A percentile compares a stretch with the other conserved stretches of the same genome.
phyloP scores from a whole-genome alignment of 371 early-diverging fungal species.

The Thermomucor indicae-seudaticae region DNA sequence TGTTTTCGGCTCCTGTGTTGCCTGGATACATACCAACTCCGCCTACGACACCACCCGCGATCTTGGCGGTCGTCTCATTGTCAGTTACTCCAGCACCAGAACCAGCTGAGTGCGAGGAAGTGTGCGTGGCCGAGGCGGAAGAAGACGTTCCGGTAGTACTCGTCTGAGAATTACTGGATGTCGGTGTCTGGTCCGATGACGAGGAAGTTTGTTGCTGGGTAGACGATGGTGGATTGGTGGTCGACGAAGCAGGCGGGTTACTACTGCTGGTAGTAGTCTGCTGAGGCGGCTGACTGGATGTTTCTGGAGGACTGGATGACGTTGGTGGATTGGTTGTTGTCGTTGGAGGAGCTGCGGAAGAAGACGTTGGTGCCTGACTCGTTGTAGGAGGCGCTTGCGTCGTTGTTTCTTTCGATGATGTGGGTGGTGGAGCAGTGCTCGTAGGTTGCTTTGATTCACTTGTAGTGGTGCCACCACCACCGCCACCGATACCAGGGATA shows the following conservation, averaged over 20 bases:
- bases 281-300: background rate
- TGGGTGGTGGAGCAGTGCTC: background rate
- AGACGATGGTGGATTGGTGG: background rate
- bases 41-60: slow-evolving; percentile 37
- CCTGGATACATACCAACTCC: slow-evolving; percentile 37
- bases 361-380: slow-evolving; percentile 7
- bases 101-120: slow-evolving; percentile 7
- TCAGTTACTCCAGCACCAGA: background rate
- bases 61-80: slow-evolving; percentile 19
- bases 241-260: background rate
- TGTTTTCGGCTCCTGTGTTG: no score
- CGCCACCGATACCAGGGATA: no score
- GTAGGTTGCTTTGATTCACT: no score
- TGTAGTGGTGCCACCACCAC: no score
- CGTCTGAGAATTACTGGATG: no score
- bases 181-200: background rate
- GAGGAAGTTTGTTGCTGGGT: slow-evolving; percentile 2
- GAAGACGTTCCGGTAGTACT: background rate
- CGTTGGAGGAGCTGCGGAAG: slow-evolving; percentile 3
- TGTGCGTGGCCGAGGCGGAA: background rate
- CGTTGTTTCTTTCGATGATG: background rate
- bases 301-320: slow-evolving; percentile 6
- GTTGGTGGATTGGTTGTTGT: slow-evolving; percentile 2
- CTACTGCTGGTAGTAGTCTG: background rate
- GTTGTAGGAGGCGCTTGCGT: slow-evolving; percentile 9